Percentiles rank a stretch among this genome's conserved stretches.
phyloP scores from a whole-genome alignment of 352 stramenopile genomes.

The Peronospora belbahrii region DNA sequence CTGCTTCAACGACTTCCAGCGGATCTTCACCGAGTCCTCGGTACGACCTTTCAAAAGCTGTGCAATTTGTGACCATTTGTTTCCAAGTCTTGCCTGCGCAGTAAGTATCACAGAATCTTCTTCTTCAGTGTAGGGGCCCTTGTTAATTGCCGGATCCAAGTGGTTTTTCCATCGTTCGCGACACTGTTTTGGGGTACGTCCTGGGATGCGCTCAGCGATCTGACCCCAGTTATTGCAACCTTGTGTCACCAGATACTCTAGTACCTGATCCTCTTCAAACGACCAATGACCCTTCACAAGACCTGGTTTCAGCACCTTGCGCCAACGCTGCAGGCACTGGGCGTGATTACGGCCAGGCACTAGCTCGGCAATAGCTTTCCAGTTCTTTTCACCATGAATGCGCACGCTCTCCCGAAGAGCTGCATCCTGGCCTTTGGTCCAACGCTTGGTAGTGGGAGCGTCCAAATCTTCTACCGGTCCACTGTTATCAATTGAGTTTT shows the following conservation, averaged over 20 bases:
- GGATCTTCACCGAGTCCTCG: slow-evolving; percentile 92
- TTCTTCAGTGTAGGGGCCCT: slow-evolving; percentile 90
- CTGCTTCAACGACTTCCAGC: slow-evolving; percentile 86
- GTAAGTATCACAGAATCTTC: slow-evolving; percentile 92
- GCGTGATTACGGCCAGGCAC: slow-evolving; percentile 80
- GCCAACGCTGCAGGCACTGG: slow-evolving; percentile 86
- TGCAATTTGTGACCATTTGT: slow-evolving; percentile 95
- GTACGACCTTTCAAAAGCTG: slow-evolving; percentile 87
- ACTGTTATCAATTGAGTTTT: slow-evolving; percentile 33
- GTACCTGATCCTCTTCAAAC: slow-evolving; percentile 91
- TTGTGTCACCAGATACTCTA: slow-evolving; percentile 84
- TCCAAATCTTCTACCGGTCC: slow-evolving; percentile 48
- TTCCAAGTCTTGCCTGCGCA: slow-evolving; percentile 87
- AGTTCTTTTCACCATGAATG: slow-evolving; percentile 84
- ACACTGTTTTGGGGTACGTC: slow-evolving; percentile 88
- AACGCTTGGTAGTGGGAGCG: slow-evolving; percentile 76
- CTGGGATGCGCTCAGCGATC: slow-evolving; percentile 89
- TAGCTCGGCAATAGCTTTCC: slow-evolving; percentile 83
- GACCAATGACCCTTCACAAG: slow-evolving; percentile 94
- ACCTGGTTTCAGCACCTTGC: slow-evolving; percentile 91
- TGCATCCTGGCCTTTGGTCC: slow-evolving; percentile 83
- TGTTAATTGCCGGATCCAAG: slow-evolving; percentile 88
- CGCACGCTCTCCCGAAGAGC: slow-evolving; percentile 75
- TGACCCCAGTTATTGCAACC: slow-evolving; percentile 91
- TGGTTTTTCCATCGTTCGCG: slow-evolving; percentile 89